Percentiles rank a stretch among this genome's conserved stretches.
Evolutionary conservation across 331 rosid species (phyloP).

Genomic region (Acacia pycnantha): DNA sequence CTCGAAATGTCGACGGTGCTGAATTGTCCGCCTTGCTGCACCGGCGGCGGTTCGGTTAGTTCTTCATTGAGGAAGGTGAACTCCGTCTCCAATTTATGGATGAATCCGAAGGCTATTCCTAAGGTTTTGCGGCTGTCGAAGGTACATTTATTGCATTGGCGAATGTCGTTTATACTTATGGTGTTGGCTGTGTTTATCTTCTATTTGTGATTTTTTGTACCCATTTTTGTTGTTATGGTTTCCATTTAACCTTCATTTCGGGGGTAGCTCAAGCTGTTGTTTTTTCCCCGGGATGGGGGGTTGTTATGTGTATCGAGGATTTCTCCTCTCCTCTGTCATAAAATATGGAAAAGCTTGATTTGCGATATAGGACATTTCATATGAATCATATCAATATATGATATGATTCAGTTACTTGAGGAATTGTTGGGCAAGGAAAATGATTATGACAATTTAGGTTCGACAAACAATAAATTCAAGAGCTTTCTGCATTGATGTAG

Average conservation of each 20-base stretch:
- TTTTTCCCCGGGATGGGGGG: background rate
- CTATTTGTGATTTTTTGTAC: background rate
- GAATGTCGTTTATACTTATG: background rate
- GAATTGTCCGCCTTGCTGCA: constrained; percentile 41
- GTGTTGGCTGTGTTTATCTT: background rate
- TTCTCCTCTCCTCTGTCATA: background rate
- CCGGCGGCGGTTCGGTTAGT: constrained; percentile 18
- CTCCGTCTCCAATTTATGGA: constrained; percentile 8
- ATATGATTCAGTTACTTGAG: background rate
- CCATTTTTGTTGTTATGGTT: background rate
- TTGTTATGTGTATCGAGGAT: background rate
- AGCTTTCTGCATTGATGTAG: background rate
- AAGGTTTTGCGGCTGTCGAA: constrained; percentile 36
- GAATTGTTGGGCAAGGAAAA: background rate
- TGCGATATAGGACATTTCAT: background rate
- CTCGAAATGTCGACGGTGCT: constrained; percentile 46
- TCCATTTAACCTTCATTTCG: background rate
- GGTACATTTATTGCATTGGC: constrained; percentile 29
- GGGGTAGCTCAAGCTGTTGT: background rate
- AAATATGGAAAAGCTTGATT: background rate
- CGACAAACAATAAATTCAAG: background rate
- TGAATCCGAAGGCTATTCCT: constrained; percentile 14
- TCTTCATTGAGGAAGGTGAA: constrained; percentile 17
- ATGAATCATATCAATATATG: background rate
- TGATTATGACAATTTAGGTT: background rate